Evolutionary conservation across 2,329 filamentous ascomycete genomes (phyloP), one percentile per base, ranked within the genome.

Genomic region (Aspergillus sp.): DNA sequence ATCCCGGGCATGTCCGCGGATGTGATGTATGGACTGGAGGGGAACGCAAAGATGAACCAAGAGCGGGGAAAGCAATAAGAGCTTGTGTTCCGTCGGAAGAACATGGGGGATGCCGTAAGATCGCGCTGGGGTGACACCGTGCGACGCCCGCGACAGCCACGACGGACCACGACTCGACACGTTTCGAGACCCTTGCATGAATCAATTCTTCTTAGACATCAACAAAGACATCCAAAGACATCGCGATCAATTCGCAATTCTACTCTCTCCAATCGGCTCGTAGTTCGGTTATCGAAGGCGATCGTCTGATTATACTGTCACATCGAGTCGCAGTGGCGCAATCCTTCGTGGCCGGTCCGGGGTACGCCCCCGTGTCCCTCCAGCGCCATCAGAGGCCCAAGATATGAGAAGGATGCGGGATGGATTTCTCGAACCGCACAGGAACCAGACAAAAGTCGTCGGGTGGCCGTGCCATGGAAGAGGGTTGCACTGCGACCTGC

Each of bases 1-100:
- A 75, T 80, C 53, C 78, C 78, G 13, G 58, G 59, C 16, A 65
- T 63, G 60, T 61, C 61, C 6, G 3, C 76, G 69, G 45, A 68
- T 62, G 63, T 66, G 14, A 53, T 72, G 16, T 68, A 63, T 55
- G 72, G 73, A 9, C 53, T 76, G 52, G 73, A 76, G 57, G 74
- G 74, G 5, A 76, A 53, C 57, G 62, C 62, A 21, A 66, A 55
- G 47, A 57, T 55, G 29, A 63, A 65, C 50, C 47, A 38, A 13
- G 51, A 56, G 40, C 40, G 20, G 17, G 40, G 40, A 43, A 43
- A n/a, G 14, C 3, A 38, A 3, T 29, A 3, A 29, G 7, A 7
- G 7, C 7, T 6, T 29, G 25, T 29, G 3, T 3, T 10, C 25
- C 21, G 6, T 29, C 25, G 25, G 25, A 10, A 29, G 9, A 29